phyloP scores from a whole-genome alignment of 768 basidiomycete genomes.

The Leccinum rimulosum region DNA sequence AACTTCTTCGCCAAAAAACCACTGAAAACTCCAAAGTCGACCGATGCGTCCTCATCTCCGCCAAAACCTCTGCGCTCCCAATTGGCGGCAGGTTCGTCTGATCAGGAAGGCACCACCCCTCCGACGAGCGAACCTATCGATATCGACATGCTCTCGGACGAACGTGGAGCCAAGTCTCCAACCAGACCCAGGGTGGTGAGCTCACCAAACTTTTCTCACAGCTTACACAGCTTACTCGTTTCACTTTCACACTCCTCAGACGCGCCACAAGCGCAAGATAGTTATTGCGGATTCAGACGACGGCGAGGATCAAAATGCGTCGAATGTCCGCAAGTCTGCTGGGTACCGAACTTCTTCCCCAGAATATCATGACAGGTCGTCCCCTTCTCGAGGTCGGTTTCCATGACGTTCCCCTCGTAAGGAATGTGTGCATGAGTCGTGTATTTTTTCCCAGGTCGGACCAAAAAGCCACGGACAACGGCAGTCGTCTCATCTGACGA shows the following conservation, averaged over 20 bases:
- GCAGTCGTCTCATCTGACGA: slow-evolving; percentile 49
- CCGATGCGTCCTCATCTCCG: slow-evolving; percentile 31
- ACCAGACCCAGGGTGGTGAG: slow-evolving; percentile 35
- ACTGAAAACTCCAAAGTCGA: slow-evolving; percentile 27
- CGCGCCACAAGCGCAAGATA: slow-evolving; percentile 63
- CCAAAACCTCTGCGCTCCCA: slow-evolving; percentile 37
- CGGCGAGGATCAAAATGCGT: slow-evolving; percentile 34
- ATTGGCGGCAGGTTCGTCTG: slow-evolving; percentile 43
- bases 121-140: slow-evolving; percentile 79
- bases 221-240: not conserved
- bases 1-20: slow-evolving; percentile 55
- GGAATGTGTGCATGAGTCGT: slow-evolving; percentile 2
- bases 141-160: slow-evolving; percentile 63
- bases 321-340: slow-evolving; percentile 7
- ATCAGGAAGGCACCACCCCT: slow-evolving; percentile 49
- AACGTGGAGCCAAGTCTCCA: slow-evolving; percentile 41
- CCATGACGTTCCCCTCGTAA: not conserved
- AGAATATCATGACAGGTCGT: slow-evolving; percentile 24
- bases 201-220: slow-evolving; percentile 1
- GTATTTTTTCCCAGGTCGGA: slow-evolving; percentile 35
- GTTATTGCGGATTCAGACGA: slow-evolving; percentile 71
- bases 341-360: slow-evolving; percentile 29
- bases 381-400: slow-evolving; percentile 26
- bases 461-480: slow-evolving; percentile 61
- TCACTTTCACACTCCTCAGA: slow-evolving; percentile 22